These are phyloP conservation scores for Primulina eburnea DNA, from an alignment of 257 asterid genomes.

Conservation along the genomic window DNA sequence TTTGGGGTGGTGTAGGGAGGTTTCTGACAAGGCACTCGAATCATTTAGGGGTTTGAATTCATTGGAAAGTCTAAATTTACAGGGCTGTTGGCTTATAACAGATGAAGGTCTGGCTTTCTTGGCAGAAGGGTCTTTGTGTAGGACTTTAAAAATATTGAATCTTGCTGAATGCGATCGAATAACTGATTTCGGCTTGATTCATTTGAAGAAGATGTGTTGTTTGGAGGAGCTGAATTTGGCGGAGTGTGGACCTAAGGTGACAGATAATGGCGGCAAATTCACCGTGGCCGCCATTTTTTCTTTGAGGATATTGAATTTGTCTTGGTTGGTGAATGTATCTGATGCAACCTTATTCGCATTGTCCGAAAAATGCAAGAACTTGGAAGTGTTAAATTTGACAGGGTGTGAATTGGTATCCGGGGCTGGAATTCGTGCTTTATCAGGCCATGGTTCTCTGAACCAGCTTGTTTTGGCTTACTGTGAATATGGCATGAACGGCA, in stretches of 20 bases:
- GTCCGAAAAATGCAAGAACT: slow-evolving; percentile 26
- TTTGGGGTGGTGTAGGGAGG: slow-evolving; percentile 24
- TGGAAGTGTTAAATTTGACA: slow-evolving; percentile 26
- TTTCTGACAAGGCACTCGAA: slow-evolving; percentile 29
- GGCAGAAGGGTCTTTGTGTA: slow-evolving; percentile 19
- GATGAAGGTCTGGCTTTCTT: slow-evolving; percentile 27
- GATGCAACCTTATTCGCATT: slow-evolving; percentile 26
- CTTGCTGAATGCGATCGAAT: slow-evolving; percentile 38
- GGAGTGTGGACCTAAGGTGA: slow-evolving; percentile 31
- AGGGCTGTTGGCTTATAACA: slow-evolving; percentile 30
- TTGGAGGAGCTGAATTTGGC: slow-evolving; percentile 29
- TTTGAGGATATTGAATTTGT: slow-evolving; percentile 30
- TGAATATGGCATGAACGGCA: slow-evolving; percentile 2
- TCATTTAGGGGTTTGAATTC: slow-evolving; percentile 20
- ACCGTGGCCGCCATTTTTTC: slow-evolving; percentile 17
- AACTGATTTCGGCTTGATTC: slow-evolving; percentile 22
- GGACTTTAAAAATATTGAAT: slow-evolving; percentile 20
- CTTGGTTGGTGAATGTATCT: slow-evolving; percentile 29
- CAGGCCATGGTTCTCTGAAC: slow-evolving; percentile 21
- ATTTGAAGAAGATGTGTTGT: slow-evolving; percentile 25
- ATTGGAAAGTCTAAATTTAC: slow-evolving; percentile 28
- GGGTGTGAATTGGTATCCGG: slow-evolving; percentile 29
- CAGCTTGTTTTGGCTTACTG: slow-evolving; percentile 25
- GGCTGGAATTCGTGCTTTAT: slow-evolving; percentile 26
- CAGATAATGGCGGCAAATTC: slow-evolving; percentile 17